A percentile compares a stretch with the other conserved stretches of the same genome.
These are phyloP conservation scores for Eudorina sp. DNA, from an alignment of 139 green algal species.

Conservation along the genomic window DNA sequence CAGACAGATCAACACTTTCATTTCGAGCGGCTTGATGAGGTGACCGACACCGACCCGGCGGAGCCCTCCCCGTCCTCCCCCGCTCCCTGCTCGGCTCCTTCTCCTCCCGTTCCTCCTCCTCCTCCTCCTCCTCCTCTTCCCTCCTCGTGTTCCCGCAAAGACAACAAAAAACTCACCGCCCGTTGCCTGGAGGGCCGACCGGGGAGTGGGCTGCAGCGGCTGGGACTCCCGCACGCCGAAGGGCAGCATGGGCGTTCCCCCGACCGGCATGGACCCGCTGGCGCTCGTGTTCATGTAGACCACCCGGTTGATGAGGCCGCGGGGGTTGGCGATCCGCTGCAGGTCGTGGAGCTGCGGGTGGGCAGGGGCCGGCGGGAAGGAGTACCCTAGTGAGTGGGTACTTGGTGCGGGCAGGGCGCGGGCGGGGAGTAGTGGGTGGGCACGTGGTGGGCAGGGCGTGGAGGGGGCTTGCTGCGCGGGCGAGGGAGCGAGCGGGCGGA, in stretches of 20 bases:
- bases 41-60: too few species aligned
- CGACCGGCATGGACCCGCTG: not conserved
- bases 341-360: conserved; percentile 61
- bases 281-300: conserved; percentile 52
- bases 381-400: too few species aligned
- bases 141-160: too few species aligned
- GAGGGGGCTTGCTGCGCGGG: too few species aligned
- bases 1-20: too few species aligned
- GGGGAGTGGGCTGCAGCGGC: conserved; percentile 8
- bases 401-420: too few species aligned
- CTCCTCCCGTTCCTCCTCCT: not conserved
- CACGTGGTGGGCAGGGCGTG: too few species aligned
- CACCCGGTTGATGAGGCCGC: conserved; percentile 40
- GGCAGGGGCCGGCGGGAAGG: too few species aligned
- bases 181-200: not conserved
- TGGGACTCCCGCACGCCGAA: not conserved
- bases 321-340: conserved; percentile 40
- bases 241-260: not conserved
- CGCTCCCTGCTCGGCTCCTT: not conserved
- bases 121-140: not conserved
- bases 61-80: too few species aligned
- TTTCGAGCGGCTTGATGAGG: too few species aligned
- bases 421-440: too few species aligned
- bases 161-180: not conserved
- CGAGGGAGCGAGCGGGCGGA: too few species aligned